phyloP scores from a whole-genome alignment of 441 rosid species.

The Pelargonium fulgidum region DNA sequence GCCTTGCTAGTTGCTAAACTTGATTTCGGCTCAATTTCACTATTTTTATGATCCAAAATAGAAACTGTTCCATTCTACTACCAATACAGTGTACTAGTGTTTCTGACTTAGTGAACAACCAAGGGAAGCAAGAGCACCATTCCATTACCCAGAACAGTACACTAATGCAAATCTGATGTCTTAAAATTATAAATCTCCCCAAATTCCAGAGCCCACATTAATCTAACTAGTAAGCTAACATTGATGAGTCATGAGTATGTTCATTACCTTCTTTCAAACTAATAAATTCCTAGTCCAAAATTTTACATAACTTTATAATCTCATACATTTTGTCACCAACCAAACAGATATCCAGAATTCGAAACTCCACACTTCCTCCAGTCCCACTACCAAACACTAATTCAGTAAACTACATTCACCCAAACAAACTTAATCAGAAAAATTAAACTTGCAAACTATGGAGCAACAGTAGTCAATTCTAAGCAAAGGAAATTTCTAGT shows the following conservation, averaged over 20 bases:
- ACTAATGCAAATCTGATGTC: background rate
- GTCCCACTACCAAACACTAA: background rate
- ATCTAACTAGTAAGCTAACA: background rate
- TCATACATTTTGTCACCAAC: constrained; percentile 14
- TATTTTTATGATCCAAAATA: too few species aligned
- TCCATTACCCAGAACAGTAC: background rate
- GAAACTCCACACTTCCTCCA: background rate
- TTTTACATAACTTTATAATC: constrained; percentile 2
- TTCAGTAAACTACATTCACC: constrained; percentile 4
- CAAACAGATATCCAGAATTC: constrained; percentile 6
- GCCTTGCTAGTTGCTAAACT: constrained; percentile 1
- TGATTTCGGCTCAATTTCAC: background rate
- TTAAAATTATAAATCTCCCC: background rate
- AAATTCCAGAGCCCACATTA: background rate
- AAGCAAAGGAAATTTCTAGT: background rate
- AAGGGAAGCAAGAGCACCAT: too few species aligned
- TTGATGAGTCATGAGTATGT: too few species aligned
- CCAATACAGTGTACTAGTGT: too few species aligned
- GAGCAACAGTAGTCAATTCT: background rate
- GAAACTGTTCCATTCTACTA: too few species aligned
- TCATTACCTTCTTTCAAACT: too few species aligned
- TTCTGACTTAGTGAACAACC: too few species aligned
- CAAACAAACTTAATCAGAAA: background rate
- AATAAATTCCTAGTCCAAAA: background rate
- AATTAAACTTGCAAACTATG: background rate